Base-by-base conservation (phyloP, 768 basidiomycete species). In the Lyophyllum atratum region DNA sequence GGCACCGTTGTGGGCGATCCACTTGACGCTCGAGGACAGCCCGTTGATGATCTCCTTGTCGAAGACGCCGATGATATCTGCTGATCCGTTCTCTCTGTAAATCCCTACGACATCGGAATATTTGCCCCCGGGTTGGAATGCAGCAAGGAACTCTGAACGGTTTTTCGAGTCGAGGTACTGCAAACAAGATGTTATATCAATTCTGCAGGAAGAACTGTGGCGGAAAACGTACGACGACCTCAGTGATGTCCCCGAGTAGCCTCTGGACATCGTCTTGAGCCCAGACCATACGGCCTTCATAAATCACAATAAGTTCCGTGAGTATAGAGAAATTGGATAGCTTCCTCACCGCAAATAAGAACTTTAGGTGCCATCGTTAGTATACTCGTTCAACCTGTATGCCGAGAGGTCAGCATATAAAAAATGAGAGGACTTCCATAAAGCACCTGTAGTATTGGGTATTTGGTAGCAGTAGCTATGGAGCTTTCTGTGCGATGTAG, bases 1-100 rank as follows among this genome's bases (percentile, higher is more conserved):
- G 0, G 95, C 93, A 11, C 94, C 95, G 55, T 95, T 95, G 70
- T 94, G 93, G 1, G 88, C 91, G 67, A 96, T 92, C 87, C 90
- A 94, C 66, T 87, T 86, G 59, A 95, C 80, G 19, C 77, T 79
- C 1, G 78, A 59, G 1, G 92, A 86, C 10, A 97, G 76, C 0
- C 80, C 83, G 48, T 78, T 71, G 61, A 97, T 79, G 61, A 96
- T 77, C 59, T 89, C 89, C 69, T 84, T 82, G 70, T 97, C 92
- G 65, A 93, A 94, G 15, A 84, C 73, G 19, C 92, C 93, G 63
- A 94, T 86, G 39, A 70, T 74, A 47, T 78, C 72, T 6, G 84
- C 75, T 6, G 89, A 90, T 25, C 74, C 72, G 71, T 91, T 90
- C 69, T 91, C 82, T 40, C 91, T 81, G 76, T 92, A 95, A 53